Evolutionary conservation across 129 eudicot genomes (phyloP), one percentile per base, ranked within the genome.

Genomic region (Pittosporum tobira): DNA sequence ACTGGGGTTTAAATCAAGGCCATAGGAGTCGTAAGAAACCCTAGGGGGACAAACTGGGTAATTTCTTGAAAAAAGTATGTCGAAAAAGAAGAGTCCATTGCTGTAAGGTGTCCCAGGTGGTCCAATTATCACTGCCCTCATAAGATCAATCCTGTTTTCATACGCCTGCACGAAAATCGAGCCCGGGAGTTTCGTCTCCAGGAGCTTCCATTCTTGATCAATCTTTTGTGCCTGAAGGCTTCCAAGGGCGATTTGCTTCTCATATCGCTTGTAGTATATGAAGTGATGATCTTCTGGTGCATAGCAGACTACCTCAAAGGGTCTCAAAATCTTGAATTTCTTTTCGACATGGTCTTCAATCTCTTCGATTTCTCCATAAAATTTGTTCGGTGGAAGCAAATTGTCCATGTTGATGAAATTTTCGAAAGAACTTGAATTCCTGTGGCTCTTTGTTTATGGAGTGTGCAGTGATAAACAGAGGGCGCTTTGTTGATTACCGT

Each of bases 71-170:
- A 68, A 58, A 14, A 19, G 13, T 7, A 68, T 36, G 57, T 68
- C 73, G 29, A 68, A 68, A 42, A 68, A 68, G 59, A 68, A 68
- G 24, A 68, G 38, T 38, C 66, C 64, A 12, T 59, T 13, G 24
- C 46, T 23, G 18, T 30, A 68, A 3, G 53, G 64, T 15, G 59
- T 68, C 13, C 25, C 42, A 2, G 55, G 64, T 13, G 66, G 64
- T 6, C 73, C 66, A 12, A 59, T 14, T 25, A 68, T 14, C 1
- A 48, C 67, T 3, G 54, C 74, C 36, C 74, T 51, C 74, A 69
- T 47, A 8, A 69, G 66, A 48, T 68, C 66, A 18, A 48, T 31
- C 19, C 66, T 49, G 21, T 28, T 38, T 11, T 48, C 43, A 36
- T 59, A 68, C 2, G 37, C 59, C 40, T 61, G 18, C 2, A 59